Evolutionary conservation across 2,329 filamentous ascomycete species (phyloP), one percentile per base, ranked within the genome.

Genomic region (Alternaria atra): DNA sequence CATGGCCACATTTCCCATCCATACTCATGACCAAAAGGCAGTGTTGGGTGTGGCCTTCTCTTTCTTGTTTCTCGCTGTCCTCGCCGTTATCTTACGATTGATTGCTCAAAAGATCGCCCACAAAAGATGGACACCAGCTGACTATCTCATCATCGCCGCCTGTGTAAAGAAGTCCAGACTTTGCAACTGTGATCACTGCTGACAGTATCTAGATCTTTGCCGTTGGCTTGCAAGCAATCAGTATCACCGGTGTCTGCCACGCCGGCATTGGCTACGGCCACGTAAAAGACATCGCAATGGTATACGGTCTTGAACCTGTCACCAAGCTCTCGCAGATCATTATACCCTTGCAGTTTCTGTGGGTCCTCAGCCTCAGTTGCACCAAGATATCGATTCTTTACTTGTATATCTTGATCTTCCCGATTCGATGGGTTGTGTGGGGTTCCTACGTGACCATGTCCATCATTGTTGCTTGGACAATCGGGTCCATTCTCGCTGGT

Each of bases 191-290:
- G 30, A 20, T 12, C 32, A 39, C 9, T 29, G 6, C 48, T 52
- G 29, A 52, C 15, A 37, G 4, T 6, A 13, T 29, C 4, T n/a
- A 52, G 48, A 39, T 52, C 12, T 52, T 52, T 2, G 48, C 48
- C 23, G 23, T 52, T 5, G 34, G 48, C 23, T n/a, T 52, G 9
- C 48, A 52, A 13, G 20, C 34, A 13, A 29, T 29, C 12, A 52
- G 48, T 2, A 39, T 52, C 23, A 39, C 23, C 2, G 48, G 48
- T 27, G 48, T 52, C 34, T 52, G 29, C 15, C 32, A 27, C n/a
- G 34, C 48, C 34, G 48, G 48, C 23, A 52, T 52, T 52, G 48
- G 48, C 34, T 52, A 52, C 48, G 48, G 34, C n/a, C 48, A 52
- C 48, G 48, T 39, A 5, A 12, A 12, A n/a, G 23, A 52, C 6